Percentiles rank a stretch among this genome's conserved stretches.
Conservation (phyloP, 2,329 filamentous ascomycete species). For the Microthyrium microscopicum region DNA sequence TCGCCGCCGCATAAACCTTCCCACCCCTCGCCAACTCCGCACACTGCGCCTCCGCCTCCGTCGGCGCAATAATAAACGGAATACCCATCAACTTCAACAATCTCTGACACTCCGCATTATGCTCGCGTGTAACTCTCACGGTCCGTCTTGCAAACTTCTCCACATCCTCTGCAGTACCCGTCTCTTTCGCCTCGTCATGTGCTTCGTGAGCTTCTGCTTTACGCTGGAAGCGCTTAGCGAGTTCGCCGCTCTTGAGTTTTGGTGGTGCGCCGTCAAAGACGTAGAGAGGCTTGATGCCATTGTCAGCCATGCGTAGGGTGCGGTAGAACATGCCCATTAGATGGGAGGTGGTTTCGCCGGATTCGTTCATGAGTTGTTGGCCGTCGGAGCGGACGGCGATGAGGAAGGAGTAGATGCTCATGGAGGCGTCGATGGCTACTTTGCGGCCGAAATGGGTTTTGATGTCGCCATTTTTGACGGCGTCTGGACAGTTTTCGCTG, state of each 20-base stretch:
- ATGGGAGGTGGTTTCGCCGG: slow-evolving; percentile 91
- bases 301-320: slow-evolving; percentile 93
- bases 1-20: slow-evolving; percentile 92
- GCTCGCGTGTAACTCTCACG: slow-evolving; percentile 86
- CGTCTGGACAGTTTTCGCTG: slow-evolving; percentile 76
- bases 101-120: slow-evolving; percentile 86
- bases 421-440: slow-evolving; percentile 84
- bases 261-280: slow-evolving; percentile 95
- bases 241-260: slow-evolving; percentile 91
- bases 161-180: slow-evolving; percentile 88
- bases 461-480: slow-evolving; percentile 92
- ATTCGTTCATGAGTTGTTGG: slow-evolving; percentile 88
- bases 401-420: slow-evolving; percentile 98
- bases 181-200: slow-evolving; percentile 91
- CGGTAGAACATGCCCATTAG: slow-evolving; percentile 99
- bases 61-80: slow-evolving; percentile 86
- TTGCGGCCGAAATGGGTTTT: slow-evolving; percentile 98
- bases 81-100: slow-evolving; percentile 91
- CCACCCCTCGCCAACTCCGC: slow-evolving; percentile 75
- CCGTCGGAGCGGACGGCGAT: slow-evolving; percentile 94
- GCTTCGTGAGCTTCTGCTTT: slow-evolving; percentile 84
- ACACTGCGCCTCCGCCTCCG: slow-evolving; percentile 94
- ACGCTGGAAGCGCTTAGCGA: slow-evolving; percentile 88
- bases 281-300: slow-evolving; percentile 95
- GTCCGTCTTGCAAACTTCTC: slow-evolving; percentile 94